Base-by-base conservation (phyloP, 331 rosid species). In the Prunus yedoensis region DNA sequence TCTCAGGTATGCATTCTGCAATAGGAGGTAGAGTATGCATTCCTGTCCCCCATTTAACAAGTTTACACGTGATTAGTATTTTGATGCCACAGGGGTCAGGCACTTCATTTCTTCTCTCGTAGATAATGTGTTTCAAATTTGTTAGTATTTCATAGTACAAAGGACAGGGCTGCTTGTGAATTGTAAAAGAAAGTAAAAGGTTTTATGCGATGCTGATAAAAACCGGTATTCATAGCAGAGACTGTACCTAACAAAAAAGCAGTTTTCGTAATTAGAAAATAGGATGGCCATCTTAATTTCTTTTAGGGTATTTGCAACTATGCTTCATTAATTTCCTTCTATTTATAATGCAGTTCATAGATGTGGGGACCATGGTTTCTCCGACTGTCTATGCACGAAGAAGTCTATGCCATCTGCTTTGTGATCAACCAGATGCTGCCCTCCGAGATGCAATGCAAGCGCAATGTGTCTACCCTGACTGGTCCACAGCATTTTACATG, bases 391-490 rank as follows among this genome's bases (percentile, higher is more conserved):
- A 87, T 66, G 89, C 90, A 2, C 77, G 97, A 25, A 78, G 93
- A 83, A 89, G 95, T 58, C 86, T 89, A 56, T 88, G 95, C 73
- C 74, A 85, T 79, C 86, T 91, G 45, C 84, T 91, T 23, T 86
- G 93, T 13, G 90, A 90, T 78, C 91, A 87, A 68, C 91, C 94
- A 30, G 96, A 92, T 71, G 88, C 88, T 18, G 94, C 96, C 63
- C 88, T 88, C 23, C 82, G 94, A 79, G 97, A 92, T 78, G 96
- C 94, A 13, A 92, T 92, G 92, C 96, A 90, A 82, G 93, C 96
- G 2, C 97, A 92, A 16, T 82, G 89, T 28, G 89, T 82, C 38
- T 82, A 87, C 70, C 94, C 92, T 6, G 92, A 92, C 28, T 90
- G 96, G 92, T 78, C 94, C 17, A 87, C 88, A 0, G 92, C 97